Evolutionary conservation across 345 rosid species (phyloP).

Genomic region (Populus deltoides): DNA sequence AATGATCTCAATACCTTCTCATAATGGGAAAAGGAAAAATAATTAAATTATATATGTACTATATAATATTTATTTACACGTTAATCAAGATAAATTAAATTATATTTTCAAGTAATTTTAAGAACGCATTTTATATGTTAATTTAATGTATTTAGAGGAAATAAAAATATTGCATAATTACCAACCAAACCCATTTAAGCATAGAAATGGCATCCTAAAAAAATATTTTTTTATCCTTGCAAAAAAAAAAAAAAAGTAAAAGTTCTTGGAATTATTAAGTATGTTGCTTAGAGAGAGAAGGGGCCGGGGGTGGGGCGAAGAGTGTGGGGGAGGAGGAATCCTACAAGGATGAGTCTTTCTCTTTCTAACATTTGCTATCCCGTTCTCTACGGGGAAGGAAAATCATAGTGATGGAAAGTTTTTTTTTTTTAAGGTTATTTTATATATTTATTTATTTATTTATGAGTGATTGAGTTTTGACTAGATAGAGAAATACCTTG

Average conservation of each 20-base stretch:
- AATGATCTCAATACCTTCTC: neutral
- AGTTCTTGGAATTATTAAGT: neutral
- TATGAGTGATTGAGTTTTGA: constrained; percentile 40
- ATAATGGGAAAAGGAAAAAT: neutral
- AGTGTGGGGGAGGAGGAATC: constrained; percentile 47
- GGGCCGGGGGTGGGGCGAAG: constrained; percentile 13
- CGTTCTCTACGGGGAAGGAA: constrained; percentile 64
- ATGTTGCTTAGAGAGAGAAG: neutral
- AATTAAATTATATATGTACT: no score
- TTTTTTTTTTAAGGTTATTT: neutral
- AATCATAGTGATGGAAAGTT: constrained; percentile 25
- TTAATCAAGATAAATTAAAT: no score
- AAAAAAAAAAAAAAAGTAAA: neutral
- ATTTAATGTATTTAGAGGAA: no score
- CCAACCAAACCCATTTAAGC: neutral
- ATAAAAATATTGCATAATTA: neutral
- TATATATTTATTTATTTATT: constrained; percentile 1
- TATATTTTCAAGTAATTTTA: no score
- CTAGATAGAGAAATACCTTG: constrained; percentile 40
- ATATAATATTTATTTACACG: no score
- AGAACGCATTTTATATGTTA: no score
- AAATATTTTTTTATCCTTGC: neutral
- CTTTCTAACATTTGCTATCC: constrained; percentile 44
- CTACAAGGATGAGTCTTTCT: constrained; percentile 33
- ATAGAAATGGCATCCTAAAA: neutral